Percentiles rank a stretch among this genome's conserved stretches.
These are phyloP conservation scores for Trypethelium eluteriae DNA, from an alignment of 495 filamentous ascomycete genomes.

Conservation along the genomic window DNA sequence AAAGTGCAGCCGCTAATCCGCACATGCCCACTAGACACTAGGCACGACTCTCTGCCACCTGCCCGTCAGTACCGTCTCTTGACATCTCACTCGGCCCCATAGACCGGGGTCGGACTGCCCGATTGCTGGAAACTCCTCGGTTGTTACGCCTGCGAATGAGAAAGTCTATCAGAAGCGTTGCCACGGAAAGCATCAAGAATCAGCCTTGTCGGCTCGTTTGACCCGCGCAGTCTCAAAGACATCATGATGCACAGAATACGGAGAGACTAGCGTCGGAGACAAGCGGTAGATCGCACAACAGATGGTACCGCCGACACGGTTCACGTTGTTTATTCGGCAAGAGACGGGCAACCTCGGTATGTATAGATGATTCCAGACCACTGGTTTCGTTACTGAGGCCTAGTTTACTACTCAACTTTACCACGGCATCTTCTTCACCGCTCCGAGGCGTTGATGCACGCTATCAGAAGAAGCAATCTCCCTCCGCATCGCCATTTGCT, in stretches of 20 bases:
- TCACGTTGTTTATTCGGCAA: too few species aligned
- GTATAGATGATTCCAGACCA: background rate
- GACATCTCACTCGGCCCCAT: background rate
- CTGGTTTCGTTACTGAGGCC: background rate
- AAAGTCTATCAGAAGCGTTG: background rate
- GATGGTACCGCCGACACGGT: background rate
- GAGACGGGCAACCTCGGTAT: background rate
- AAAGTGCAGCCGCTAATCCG: background rate
- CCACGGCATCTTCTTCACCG: background rate
- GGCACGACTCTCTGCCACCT: too few species aligned
- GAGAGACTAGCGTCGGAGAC: background rate
- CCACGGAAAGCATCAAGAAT: too few species aligned
- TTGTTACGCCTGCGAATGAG: background rate
- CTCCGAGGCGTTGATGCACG: background rate
- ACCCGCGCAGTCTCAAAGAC: background rate
- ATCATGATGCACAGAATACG: too few species aligned
- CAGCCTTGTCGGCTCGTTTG: background rate
- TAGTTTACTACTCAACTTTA: background rate
- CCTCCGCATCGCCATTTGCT: background rate
- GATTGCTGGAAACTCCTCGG: background rate
- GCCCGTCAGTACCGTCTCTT: background rate
- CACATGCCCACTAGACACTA: background rate
- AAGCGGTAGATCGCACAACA: background rate
- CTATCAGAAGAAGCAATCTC: background rate
- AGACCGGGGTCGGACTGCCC: background rate